phyloP scores from a whole-genome alignment of 345 rosid species.

The Alliaria petiolata region DNA sequence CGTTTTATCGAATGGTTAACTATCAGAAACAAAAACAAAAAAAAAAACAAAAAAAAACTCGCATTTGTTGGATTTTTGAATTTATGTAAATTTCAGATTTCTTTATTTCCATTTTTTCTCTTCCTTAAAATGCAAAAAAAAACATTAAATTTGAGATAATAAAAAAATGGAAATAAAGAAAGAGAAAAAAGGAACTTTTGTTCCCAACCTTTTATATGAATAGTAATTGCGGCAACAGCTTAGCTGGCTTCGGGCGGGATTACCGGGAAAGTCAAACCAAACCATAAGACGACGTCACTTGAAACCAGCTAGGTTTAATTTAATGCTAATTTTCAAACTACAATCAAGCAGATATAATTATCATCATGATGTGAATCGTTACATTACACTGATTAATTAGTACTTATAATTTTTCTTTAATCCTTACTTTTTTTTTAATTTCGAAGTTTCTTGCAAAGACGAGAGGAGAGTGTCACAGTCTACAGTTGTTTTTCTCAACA shows the following conservation, averaged over 20 bases:
- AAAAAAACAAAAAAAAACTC: too few species aligned
- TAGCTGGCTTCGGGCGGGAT: slow-evolving; percentile 15
- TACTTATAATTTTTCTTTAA: neutral
- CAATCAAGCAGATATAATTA: neutral
- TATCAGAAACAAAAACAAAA: too few species aligned
- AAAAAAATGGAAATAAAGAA: neutral
- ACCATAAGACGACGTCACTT: slow-evolving; percentile 22
- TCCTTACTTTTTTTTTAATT: neutral
- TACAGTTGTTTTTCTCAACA: slow-evolving; percentile 36
- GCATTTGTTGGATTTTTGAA: too few species aligned
- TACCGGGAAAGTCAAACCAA: slow-evolving; percentile 16
- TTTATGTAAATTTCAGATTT: too few species aligned
- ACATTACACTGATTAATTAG: neutral
- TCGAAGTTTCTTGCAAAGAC: slow-evolving; percentile 17
- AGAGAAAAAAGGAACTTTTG: neutral
- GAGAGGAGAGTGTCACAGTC: slow-evolving; percentile 29
- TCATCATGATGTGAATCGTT: neutral
- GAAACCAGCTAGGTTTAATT: neutral
- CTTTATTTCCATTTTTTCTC: too few species aligned
- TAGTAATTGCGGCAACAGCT: slow-evolving; percentile 21
- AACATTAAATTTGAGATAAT: neutral
- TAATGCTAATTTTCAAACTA: neutral
- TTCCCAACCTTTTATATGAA: slow-evolving; percentile 18
- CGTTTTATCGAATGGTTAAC: too few species aligned
- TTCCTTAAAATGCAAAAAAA: too few species aligned